phyloP scores from a whole-genome alignment of 495 filamentous ascomycete species.

The Podospora pseudocomata region DNA sequence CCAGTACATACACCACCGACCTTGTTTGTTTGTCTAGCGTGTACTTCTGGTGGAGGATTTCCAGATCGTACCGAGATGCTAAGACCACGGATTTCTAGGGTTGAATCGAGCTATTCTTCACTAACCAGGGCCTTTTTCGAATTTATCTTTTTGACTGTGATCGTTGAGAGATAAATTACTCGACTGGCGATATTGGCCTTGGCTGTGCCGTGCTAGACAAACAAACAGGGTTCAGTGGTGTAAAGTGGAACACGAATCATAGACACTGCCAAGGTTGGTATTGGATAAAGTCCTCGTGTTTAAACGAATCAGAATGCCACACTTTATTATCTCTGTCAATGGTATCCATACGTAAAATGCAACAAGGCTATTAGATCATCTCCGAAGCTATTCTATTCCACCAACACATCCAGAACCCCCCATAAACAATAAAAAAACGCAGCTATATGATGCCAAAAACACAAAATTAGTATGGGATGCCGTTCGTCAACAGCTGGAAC shows the following conservation, averaged over 20 bases:
- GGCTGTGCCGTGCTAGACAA: too few relatives aligned
- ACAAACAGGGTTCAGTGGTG: too few relatives aligned
- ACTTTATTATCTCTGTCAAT: not conserved
- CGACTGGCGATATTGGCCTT: too few relatives aligned
- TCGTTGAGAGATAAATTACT: too few relatives aligned
- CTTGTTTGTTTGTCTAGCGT: too few relatives aligned
- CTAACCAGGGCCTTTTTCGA: too few relatives aligned
- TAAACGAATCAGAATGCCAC: not conserved
- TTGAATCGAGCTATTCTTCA: too few relatives aligned
- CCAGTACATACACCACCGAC: not conserved
- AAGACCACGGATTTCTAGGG: too few relatives aligned
- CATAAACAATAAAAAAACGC: not conserved
- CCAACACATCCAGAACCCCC: not conserved
- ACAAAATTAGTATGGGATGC: conserved; percentile 71
- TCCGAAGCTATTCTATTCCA: not conserved
- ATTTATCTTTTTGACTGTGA: too few relatives aligned
- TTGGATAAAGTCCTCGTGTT: not conserved
- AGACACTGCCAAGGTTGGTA: not conserved
- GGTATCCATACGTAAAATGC: not conserved
- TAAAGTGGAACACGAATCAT: not conserved
- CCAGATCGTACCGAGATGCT: too few relatives aligned
- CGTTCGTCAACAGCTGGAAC: conserved; percentile 95
- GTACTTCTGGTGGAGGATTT: too few relatives aligned
- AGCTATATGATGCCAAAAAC: not conserved
- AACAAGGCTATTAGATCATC: not conserved